Evolutionary conservation across 805 yeast genomes (phyloP).

Genomic region (Pichia thaimueangensis): DNA sequence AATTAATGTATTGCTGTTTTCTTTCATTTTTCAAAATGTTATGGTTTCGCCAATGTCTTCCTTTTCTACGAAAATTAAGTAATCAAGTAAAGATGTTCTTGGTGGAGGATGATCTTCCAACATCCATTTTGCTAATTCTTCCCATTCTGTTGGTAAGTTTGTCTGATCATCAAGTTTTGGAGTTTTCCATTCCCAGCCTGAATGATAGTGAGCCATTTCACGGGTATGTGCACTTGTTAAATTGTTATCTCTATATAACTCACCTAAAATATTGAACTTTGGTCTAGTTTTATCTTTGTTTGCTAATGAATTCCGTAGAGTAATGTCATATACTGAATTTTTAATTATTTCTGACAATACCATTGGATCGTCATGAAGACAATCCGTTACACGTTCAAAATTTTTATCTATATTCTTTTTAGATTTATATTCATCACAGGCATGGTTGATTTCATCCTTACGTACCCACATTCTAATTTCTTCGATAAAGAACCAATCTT

Average conservation of each 20-base stretch:
- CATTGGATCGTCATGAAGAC: too few relatives aligned
- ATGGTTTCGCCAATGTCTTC: background rate
- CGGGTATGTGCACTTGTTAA: background rate
- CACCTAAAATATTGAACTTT: background rate
- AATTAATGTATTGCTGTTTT: too few relatives aligned
- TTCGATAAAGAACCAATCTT: constrained; percentile 6
- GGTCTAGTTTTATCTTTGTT: background rate
- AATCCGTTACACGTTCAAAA: background rate
- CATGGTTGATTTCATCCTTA: constrained; percentile 6
- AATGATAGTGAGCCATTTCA: constrained; percentile 4
- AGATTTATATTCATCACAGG: background rate
- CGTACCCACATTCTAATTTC: constrained; percentile 6
- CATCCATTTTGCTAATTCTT: constrained; percentile 1
- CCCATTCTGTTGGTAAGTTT: constrained; percentile 3
- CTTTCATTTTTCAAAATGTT: background rate
- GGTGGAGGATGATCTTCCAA: constrained; percentile 8
- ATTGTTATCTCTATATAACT: background rate
- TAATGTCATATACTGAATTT: constrained; percentile 5
- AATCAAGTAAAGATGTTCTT: constrained; percentile 3
- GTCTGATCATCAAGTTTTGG: background rate
- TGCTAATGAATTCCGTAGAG: background rate
- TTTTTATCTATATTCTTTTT: background rate
- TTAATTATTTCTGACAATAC: constrained; percentile 5
- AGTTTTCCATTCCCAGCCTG: constrained; percentile 5
- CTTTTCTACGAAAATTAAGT: constrained; percentile 1